A percentile compares a stretch with the other conserved stretches of the same genome.
These are phyloP conservation scores for Trametes cingulata DNA, from an alignment of 768 basidiomycete species.

Conservation along the genomic window DNA sequence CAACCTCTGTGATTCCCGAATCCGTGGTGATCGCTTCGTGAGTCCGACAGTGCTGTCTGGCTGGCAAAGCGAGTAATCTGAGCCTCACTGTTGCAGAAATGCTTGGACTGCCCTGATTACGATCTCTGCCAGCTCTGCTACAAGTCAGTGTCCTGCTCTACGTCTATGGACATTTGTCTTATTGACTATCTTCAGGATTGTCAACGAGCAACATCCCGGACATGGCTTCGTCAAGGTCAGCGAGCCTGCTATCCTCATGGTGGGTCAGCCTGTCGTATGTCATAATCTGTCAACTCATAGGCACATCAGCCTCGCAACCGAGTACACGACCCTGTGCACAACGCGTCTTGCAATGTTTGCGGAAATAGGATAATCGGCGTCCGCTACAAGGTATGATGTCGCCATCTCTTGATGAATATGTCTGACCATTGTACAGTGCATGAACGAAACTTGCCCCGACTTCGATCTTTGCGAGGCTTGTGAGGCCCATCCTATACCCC, in stretches of 20 bases:
- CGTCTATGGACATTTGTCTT: background rate
- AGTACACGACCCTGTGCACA: conserved; percentile 39
- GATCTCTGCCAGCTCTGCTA: conserved; percentile 77
- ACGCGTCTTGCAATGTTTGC: conserved; percentile 68
- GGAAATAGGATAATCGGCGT: conserved; percentile 52
- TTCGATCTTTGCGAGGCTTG: conserved; percentile 81
- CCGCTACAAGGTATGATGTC: conserved; percentile 65
- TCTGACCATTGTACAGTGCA: conserved; percentile 52
- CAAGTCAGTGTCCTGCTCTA: conserved; percentile 40
- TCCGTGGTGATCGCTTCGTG: conserved; percentile 74
- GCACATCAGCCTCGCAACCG: conserved; percentile 34
- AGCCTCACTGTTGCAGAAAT: conserved; percentile 56
- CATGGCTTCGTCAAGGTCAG: conserved; percentile 72
- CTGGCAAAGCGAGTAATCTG: background rate
- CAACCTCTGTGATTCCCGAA: conserved; percentile 73
- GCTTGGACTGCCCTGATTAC: conserved; percentile 78
- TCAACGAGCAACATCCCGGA: conserved; percentile 68
- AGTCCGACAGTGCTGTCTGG: too few species aligned
- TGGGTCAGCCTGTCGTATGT: conserved; percentile 32
- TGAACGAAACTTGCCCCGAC: conserved; percentile 75
- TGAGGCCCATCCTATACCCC: conserved; percentile 75
- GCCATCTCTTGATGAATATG: too few species aligned
- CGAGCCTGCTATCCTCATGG: conserved; percentile 57
- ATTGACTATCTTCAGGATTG: conserved; percentile 47
- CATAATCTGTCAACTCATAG: background rate